Evolutionary conservation across 495 filamentous ascomycete genomes (phyloP), one percentile per base, ranked within the genome.

Genomic region (Lasiosphaeris hirsuta): DNA sequence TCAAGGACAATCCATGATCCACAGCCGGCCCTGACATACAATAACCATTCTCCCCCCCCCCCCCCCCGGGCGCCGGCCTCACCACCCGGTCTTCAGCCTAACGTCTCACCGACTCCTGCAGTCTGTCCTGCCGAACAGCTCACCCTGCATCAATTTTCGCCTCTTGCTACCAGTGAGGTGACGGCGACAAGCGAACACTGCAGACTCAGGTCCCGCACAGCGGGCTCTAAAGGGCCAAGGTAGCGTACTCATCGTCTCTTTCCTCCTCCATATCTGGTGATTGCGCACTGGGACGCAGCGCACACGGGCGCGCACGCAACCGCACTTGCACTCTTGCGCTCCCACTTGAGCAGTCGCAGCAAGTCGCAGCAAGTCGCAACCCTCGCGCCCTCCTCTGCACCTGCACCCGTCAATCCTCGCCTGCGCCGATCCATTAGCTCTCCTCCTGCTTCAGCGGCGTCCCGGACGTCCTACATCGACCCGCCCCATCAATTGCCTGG

Each of bases 101-200:
- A 46, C 51, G 51, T 57, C 55, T 66, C 66, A 69, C 63, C 63
- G 58, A 64, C 63, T 62, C 45, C 45, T 66, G 58, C 61, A 65
- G 34, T 50, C 37, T 49, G 37, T 47, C 38, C 51, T 60, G 53
- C 56, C 47, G 52, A 56, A 61, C 66, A 64, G 14, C 44, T 69
- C 62, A 65, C 58, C 36, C 49, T 64, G 61, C 60, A 62, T 66
- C 58, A 43, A 35, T 1, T 49, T 40, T 61, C 60, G 38, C 54
- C 52, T 57, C 35, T 14, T 8, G 33, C 60, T 45, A 23, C 58
- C 62, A 60, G 58, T 62, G 51, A 56, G 55, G 52, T 53, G 35
- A 41, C 53, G 33, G 45, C 58, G 52, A 54, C 51, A 45, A 59
- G 54, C 49, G 47, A 61, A 34, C 53, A 63, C 59, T 48, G 59